Evolutionary conservation across 2,329 filamentous ascomycete genomes (phyloP), one percentile per base, ranked within the genome.

Genomic region (Phaeosphaeriaceae sp.): DNA sequence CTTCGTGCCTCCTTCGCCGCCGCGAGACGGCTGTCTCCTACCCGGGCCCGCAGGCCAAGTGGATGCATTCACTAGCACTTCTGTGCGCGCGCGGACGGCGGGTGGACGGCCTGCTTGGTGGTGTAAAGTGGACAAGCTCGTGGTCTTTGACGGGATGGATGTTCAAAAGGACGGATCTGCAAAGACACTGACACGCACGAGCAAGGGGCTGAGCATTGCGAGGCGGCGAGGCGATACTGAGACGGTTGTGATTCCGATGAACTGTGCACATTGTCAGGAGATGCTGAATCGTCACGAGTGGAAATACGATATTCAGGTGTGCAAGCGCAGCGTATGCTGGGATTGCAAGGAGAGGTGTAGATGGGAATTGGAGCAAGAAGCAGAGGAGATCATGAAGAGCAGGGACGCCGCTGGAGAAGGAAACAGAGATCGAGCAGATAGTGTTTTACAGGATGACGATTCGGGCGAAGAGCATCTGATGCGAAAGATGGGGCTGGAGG

Each of bases 91-190:
- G 7, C 54, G 61, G 6, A 76, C 72, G 2, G 67, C 71, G 41
- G 52, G 60, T 4, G 49, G 50, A 2, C 58, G 68, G 2, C 70
- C 74, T 1, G 68, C 72, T 4, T 76, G 74, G 74, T 76, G 74
- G 74, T 76, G 74, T 51, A 75, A 75, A 47, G 62, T 70, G 33
- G 74, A 76, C 44, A 72, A 70, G 49, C 61, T 76, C 1, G 73
- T 75, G 4, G 65, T 76, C 0, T 76, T 76, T 20, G 73, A 76
- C 41, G 74, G 73, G 1, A 44, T 70, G 1, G 65, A 69, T 5
- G 52, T 51, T 3, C 15, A 42, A 7, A 61, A 51, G 2, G 41
- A 63, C 20, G 69, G 58, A 1, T 54, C 65, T 3, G 1, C 58
- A 47, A 66, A 52, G 44, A 60, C 71, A 7, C 51, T 48, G 7